phyloP scores from a whole-genome alignment of 805 yeast genomes.

The Candida anglica region DNA sequence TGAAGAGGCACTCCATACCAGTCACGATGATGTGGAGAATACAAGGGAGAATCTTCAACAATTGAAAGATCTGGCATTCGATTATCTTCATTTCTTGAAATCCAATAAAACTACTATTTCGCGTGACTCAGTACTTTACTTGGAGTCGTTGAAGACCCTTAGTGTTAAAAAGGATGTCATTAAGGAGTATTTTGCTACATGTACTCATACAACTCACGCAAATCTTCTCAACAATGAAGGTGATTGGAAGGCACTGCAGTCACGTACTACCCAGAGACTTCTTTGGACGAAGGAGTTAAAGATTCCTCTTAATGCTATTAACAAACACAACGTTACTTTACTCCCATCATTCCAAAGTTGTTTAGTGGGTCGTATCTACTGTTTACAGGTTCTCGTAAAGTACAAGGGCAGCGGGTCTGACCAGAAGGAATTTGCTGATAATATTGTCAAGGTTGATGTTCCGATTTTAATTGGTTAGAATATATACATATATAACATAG shows the following conservation, averaged over 20 bases:
- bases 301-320: constrained; percentile 38
- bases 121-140: constrained; percentile 28
- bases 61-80: constrained; percentile 29
- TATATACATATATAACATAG: too few relatives aligned
- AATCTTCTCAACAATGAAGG: constrained; percentile 18
- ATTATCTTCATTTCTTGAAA: constrained; percentile 31
- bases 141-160: constrained; percentile 34
- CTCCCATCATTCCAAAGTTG: constrained; percentile 65
- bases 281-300: constrained; percentile 27
- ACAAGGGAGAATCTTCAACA: constrained; percentile 32
- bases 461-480: constrained; percentile 33
- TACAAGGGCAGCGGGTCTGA: constrained; percentile 40
- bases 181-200: constrained; percentile 29
- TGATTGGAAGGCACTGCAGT: constrained; percentile 26
- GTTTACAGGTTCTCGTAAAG: constrained; percentile 44
- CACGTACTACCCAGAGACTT: constrained; percentile 8
- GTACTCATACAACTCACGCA: constrained; percentile 20
- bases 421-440: constrained; percentile 27
- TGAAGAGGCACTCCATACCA: constrained; percentile 12
- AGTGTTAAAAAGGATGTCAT: constrained; percentile 38
- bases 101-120: constrained; percentile 29
- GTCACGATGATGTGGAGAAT: constrained; percentile 23
- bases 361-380: constrained; percentile 54
- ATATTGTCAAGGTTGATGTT: constrained; percentile 28
- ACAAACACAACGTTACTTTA: constrained; percentile 46